phyloP scores from a whole-genome alignment of 164 flowering plant species.

The Akebia trifoliata region DNA sequence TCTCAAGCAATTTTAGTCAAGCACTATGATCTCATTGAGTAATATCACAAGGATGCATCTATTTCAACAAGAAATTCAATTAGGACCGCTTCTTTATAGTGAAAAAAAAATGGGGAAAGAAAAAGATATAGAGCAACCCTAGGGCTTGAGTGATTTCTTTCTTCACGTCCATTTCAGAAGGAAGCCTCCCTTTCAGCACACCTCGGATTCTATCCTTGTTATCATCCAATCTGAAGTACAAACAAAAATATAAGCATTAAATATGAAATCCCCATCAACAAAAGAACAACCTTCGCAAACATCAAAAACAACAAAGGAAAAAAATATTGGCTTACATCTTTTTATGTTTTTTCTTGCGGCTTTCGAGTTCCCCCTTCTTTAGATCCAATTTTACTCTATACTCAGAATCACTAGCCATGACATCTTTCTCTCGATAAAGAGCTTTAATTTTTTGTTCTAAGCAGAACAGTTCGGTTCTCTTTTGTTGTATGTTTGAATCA shows the following conservation, averaged over 20 bases:
- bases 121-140: slow-evolving; percentile 31
- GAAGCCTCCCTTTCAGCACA: slow-evolving; percentile 88
- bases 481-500: slow-evolving; percentile 47
- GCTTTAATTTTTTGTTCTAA: slow-evolving; percentile 52
- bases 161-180: slow-evolving; percentile 80
- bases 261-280: neutral
- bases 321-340: slow-evolving; percentile 52
- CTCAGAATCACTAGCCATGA: slow-evolving; percentile 68
- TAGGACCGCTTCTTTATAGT: neutral
- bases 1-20: too few species aligned
- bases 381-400: slow-evolving; percentile 65
- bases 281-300: neutral
- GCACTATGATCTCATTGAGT: too few species aligned
- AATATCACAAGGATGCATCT: too few species aligned
- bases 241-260: slow-evolving; percentile 7
- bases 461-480: slow-evolving; percentile 38
- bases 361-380: slow-evolving; percentile 71
- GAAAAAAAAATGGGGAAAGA: neutral
- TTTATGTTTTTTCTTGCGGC: slow-evolving; percentile 53
- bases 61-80: slow-evolving; percentile 4
- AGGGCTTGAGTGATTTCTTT: slow-evolving; percentile 60
- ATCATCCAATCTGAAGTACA: slow-evolving; percentile 69
- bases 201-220: slow-evolving; percentile 63
- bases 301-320: slow-evolving; percentile 4
- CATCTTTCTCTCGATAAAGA: slow-evolving; percentile 61